Evolutionary conservation across 2,329 filamentous ascomycete species (phyloP), one percentile per base, ranked within the genome.

Genomic region (Dothidotthia symphoricarpi): DNA sequence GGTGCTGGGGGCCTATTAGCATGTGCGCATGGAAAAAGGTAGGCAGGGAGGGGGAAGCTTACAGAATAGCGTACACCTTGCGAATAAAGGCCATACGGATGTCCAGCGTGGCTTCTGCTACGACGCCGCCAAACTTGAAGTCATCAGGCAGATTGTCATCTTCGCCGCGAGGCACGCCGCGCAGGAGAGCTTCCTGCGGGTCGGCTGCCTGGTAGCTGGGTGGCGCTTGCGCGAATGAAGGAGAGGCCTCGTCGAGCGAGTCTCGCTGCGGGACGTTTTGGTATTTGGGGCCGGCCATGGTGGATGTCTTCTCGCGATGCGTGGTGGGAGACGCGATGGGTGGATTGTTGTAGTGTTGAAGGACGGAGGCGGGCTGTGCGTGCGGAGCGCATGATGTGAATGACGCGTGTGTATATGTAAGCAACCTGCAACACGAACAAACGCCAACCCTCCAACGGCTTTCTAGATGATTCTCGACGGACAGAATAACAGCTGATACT

Each of bases 61-160:
- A 81, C 72, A 98, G 77, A 69, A 98, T 98, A 42, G 89, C 85
- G 73, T 98, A 98, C 64, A 98, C 93, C 76, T 97, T 97, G 70
- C 90, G 85, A 57, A 95, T 78, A 69, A 96, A 98, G 70, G 93
- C 87, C 82, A 96, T 95, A 55, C 91, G 86, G 64, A 98, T 95
- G 61, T 95, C 89, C 63, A 97, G 76, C 14, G 90, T 95, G 31
- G 88, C 91, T 74, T 97, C 93, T 52, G 90, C 85, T 43, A 97
- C 90, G 13, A 85, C 88, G 46, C 89, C 90, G 55, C 91, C 93
- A 63, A 95, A 97, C 78, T 96, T 97, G 81, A 97, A 97, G 70
- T 97, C 91, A 73, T 97, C 91, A 1, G 91, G 91, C 29, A 97
- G 66, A 61, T 96, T 94, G 70, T 96, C 91, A 63, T 90, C 82